phyloP scores from a whole-genome alignment of 129 eudicot genomes.

The Helianthus annuus region HanXRQr2.0-SUNRISE NC_035436.2:34630131-34630630 shows the following conservation, averaged over 20 bases:
- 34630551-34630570: no score
- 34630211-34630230: not conserved
- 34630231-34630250: not conserved
- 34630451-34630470: not conserved
- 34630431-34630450: not conserved
- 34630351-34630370: conserved; percentile 8
- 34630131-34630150: no score
- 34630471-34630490: not conserved
- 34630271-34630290: not conserved
- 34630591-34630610: no score
- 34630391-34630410: not conserved
- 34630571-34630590: no score
- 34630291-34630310: not conserved
- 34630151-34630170: no score
- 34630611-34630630: no score
- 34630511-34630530: no score
- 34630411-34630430: not conserved
- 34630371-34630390: not conserved
- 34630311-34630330: conserved; percentile 7
- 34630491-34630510: no score
- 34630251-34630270: not conserved
- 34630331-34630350: not conserved
- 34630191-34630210: not conserved
- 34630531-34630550: no score
- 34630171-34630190: not conserved